Evolutionary conservation across 176 grass and related monocot genomes (phyloP).

Genomic region (Phoenix dactylifera): DNA sequence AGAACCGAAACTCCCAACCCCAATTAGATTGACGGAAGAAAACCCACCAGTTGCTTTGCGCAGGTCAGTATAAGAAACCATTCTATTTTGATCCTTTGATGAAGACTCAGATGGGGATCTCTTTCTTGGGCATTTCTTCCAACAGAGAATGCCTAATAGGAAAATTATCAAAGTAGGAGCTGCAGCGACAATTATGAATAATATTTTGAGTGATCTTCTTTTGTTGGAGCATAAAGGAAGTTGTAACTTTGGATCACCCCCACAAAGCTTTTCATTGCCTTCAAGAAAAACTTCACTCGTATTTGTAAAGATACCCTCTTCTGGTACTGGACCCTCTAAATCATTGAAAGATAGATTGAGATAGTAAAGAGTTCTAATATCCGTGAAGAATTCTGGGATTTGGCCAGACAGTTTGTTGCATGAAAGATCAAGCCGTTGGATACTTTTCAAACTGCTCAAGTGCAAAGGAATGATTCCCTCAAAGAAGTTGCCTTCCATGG

Average conservation of each 20-base stretch:
- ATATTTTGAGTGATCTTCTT: too few relatives aligned
- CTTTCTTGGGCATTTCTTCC: too few relatives aligned
- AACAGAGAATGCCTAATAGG: too few relatives aligned
- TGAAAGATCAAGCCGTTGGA: conserved; percentile 13
- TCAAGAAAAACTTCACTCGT: neutral
- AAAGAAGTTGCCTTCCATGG: conserved; percentile 20
- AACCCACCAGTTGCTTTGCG: conserved; percentile 26
- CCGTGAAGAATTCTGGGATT: neutral
- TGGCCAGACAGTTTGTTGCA: conserved; percentile 18
- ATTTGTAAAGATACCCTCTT: conserved; percentile 14
- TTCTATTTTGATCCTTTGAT: too few relatives aligned
- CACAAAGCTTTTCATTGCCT: conserved; percentile 39
- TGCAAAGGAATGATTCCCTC: conserved; percentile 33
- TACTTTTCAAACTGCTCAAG: conserved; percentile 24
- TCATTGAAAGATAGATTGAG: conserved; percentile 60
- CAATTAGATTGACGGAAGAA: conserved; percentile 4
- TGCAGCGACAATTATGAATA: too few relatives aligned
- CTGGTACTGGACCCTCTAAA: conserved; percentile 31
- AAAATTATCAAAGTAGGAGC: too few relatives aligned
- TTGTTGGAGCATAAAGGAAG: too few relatives aligned
- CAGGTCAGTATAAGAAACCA: conserved; percentile 23
- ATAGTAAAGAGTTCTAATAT: neutral
- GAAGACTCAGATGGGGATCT: too few relatives aligned
- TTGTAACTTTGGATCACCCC: neutral
- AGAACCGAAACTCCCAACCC: too few relatives aligned